Base-by-base conservation (phyloP, 169 alveolate genomes). In the Plasmodium relictum region DNA sequence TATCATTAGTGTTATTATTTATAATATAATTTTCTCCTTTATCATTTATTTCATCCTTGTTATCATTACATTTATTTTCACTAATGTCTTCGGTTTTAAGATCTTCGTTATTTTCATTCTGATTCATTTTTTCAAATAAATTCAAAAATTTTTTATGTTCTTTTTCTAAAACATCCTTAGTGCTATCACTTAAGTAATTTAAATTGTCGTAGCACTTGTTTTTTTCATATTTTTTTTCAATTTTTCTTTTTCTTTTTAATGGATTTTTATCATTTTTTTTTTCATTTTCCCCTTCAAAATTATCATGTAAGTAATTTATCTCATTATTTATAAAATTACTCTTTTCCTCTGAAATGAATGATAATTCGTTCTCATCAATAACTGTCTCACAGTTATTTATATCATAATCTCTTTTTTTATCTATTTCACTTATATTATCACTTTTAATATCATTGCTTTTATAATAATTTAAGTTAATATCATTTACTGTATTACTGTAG, bases 81-180 rank as follows among this genome's bases (percentile, higher is more conserved):
- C 10, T 52, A 5, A 12, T 16, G 1, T 52, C 62, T 2, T 52
- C 22, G 9, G 42, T 3, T 61, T 61, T 12, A 22, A 16, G 5
- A 2, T 0, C 4, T 61, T 61, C 73, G 3, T 18, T 37, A 31
- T 44, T 8, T 18, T 63, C 48, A 20, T 58, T 42, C 37, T 5
- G 14, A 50, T 76, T 76, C 45, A 83, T 45, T 42, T 52, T 52
- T 20, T 59, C 83, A 22, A 83, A 68, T 41, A 68, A 45, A 63
- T 42, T 54, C 45, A 83, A 54, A 42, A 83, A 83, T 1, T 68
- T 83, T 5, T 61, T 68, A 61, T 68, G 39, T 59, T 83, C 91
- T 50, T 45, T 83, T 61, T 83, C 91, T n/a, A 83, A 45, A 31
- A 39, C 9, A 12, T 83, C 91, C 44, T 83, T 83, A 56, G 63